phyloP scores from a whole-genome alignment of 495 filamentous ascomycete species.

The Terfezia claveryi region DNA sequence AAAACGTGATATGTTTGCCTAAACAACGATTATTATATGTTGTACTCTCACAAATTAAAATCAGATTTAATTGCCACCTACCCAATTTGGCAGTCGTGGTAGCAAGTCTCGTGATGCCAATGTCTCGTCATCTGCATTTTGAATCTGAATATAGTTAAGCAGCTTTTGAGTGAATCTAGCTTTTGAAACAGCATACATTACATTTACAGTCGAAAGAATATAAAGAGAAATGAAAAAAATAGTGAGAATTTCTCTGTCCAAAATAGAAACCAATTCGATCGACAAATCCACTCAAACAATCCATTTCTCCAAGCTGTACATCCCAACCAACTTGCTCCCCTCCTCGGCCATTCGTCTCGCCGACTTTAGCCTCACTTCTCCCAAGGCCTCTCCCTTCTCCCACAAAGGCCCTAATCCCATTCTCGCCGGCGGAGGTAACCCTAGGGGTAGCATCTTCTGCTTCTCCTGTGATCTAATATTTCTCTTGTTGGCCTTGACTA shows the following conservation, averaged over 20 bases:
- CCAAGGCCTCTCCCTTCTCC: not conserved
- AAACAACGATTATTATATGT: too few relatives aligned
- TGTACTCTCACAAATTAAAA: too few relatives aligned
- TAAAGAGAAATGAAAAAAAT: not conserved
- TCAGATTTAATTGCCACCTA: too few relatives aligned
- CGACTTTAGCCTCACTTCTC: slow-evolving; percentile 6
- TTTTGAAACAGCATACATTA: too few relatives aligned
- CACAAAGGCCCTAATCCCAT: not conserved
- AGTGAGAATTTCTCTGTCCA: not conserved
- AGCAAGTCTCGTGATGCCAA: too few relatives aligned
- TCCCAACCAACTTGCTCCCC: slow-evolving; percentile 12
- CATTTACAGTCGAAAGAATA: not conserved
- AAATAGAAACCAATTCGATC: not conserved
- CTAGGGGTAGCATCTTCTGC: not conserved
- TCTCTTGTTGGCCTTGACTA: not conserved
- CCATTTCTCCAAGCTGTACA: slow-evolving; percentile 18
- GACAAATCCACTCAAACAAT: slow-evolving; percentile 5
- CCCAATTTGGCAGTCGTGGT: too few relatives aligned
- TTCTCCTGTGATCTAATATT: not conserved
- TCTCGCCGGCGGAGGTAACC: not conserved
- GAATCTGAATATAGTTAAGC: too few relatives aligned
- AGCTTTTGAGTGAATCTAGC: too few relatives aligned
- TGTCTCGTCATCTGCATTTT: too few relatives aligned
- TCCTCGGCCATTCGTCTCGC: slow-evolving; percentile 6
- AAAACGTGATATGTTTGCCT: too few relatives aligned